These are phyloP conservation scores for Vigna trinervia DNA, from an alignment of 306 rosid species.

Conservation along the genomic window DNA sequence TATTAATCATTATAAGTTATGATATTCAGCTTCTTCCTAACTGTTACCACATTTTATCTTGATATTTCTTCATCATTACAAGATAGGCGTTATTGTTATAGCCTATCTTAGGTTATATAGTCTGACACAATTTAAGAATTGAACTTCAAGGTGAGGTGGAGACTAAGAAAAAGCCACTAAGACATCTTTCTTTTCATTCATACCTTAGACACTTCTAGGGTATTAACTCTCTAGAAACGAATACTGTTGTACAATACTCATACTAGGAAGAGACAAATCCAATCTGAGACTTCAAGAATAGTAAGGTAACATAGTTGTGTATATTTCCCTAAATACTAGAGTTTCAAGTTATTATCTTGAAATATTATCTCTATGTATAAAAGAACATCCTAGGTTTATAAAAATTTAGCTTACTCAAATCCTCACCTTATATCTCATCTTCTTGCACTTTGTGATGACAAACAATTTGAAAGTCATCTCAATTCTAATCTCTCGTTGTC, in stretches of 20 bases:
- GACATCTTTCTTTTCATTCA: not conserved
- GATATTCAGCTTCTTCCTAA: not conserved
- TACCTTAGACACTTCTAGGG: not conserved
- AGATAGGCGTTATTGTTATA: not conserved
- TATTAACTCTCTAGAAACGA: not conserved
- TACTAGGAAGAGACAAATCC: too few species aligned
- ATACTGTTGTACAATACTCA: not conserved
- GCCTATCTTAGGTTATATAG: not conserved
- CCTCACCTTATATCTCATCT: too few species aligned
- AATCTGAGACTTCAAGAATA: not conserved
- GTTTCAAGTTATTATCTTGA: too few species aligned
- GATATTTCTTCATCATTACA: not conserved
- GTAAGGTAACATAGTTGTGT: not conserved
- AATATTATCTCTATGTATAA: not conserved
- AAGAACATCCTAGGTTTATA: too few species aligned
- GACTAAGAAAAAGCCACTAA: not conserved
- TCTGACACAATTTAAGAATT: not conserved
- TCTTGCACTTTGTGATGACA: too few species aligned
- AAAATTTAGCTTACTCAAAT: too few species aligned
- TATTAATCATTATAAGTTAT: not conserved
- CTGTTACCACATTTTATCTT: too few species aligned
- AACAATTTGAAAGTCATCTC: too few species aligned
- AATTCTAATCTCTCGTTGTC: too few species aligned
- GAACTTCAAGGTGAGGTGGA: not conserved
- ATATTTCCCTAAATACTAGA: not conserved